These are phyloP conservation scores for Ceratocystis huliohia DNA, from an alignment of 2,329 filamentous ascomycete genomes.

Conservation along the genomic window DNA sequence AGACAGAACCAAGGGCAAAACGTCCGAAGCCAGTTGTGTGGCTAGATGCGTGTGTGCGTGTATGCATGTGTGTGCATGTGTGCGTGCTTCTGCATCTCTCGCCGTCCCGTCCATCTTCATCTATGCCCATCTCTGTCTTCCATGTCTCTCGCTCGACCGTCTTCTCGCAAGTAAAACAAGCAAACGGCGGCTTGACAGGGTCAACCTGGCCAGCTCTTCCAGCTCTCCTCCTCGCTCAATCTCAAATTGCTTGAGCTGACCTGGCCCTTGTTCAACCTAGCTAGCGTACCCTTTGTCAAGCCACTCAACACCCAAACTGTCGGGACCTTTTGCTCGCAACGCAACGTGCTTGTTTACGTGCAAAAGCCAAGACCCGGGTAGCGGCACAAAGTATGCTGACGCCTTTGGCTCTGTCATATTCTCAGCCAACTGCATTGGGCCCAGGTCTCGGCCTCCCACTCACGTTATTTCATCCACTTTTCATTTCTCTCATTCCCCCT, in stretches of 20 bases:
- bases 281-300: background rate
- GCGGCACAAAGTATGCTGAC: slow-evolving; percentile 2
- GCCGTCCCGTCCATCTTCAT: too few species aligned
- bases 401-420: background rate
- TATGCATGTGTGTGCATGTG: too few species aligned
- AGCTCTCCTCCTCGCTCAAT: background rate
- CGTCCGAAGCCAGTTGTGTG: too few species aligned
- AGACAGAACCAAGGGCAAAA: background rate
- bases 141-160: too few species aligned
- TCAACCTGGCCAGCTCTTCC: too few species aligned
- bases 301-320: slow-evolving; percentile 5
- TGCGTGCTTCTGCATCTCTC: too few species aligned
- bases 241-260: background rate
- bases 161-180: too few species aligned
- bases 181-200: too few species aligned
- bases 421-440: background rate
- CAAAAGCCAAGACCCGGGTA: background rate
- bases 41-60: background rate
- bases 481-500: background rate
- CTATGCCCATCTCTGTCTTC: too few species aligned
- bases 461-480: background rate
- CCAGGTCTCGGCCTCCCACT: background rate
- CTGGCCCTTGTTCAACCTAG: background rate
- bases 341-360: background rate
- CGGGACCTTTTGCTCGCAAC: slow-evolving; percentile 5